Conservation (phyloP, 2,329 filamentous ascomycete species). For the Podosphaera leucotricha region DNA sequence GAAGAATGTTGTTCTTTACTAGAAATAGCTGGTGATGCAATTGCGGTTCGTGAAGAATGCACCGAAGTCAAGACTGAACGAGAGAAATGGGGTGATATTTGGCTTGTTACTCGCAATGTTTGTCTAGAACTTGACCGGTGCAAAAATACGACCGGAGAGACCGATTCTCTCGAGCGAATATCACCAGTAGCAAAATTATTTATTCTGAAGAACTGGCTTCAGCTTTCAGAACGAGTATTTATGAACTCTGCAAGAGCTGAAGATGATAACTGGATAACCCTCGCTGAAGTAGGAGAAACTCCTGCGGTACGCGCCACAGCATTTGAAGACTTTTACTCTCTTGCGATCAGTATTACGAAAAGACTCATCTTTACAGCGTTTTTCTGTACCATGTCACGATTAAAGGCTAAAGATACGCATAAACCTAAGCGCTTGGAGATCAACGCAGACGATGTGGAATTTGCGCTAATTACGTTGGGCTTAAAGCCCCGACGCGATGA, state of each 20-base stretch:
- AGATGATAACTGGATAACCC: slow-evolving; percentile 42
- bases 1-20: slow-evolving; percentile 38
- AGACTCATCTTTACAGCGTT: slow-evolving; percentile 46
- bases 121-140: slow-evolving; percentile 7
- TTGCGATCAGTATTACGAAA: slow-evolving; percentile 43
- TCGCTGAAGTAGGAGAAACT: slow-evolving; percentile 26
- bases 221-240: slow-evolving; percentile 41
- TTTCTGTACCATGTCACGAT: slow-evolving; percentile 44
- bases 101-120: slow-evolving; percentile 32
- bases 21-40: slow-evolving; percentile 41
- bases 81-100: slow-evolving; percentile 33
- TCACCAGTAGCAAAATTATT: slow-evolving; percentile 33
- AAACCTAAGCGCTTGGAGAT: slow-evolving; percentile 13
- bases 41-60: slow-evolving; percentile 39
- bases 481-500: slow-evolving; percentile 22
- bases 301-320: slow-evolving; percentile 55
- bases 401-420: slow-evolving; percentile 23
- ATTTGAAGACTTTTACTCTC: slow-evolving; percentile 49
- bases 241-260: slow-evolving; percentile 41
- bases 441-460: slow-evolving; percentile 19
- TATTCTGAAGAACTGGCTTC: slow-evolving; percentile 33
- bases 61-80: slow-evolving; percentile 36
- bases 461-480: slow-evolving; percentile 29
- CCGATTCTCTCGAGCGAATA: slow-evolving; percentile 14
- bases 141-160: slow-evolving; percentile 5